Evolutionary conservation across 2,329 filamentous ascomycete species (phyloP), one percentile per base, ranked within the genome.

Genomic region (Phyllosticta citriasiana): DNA sequence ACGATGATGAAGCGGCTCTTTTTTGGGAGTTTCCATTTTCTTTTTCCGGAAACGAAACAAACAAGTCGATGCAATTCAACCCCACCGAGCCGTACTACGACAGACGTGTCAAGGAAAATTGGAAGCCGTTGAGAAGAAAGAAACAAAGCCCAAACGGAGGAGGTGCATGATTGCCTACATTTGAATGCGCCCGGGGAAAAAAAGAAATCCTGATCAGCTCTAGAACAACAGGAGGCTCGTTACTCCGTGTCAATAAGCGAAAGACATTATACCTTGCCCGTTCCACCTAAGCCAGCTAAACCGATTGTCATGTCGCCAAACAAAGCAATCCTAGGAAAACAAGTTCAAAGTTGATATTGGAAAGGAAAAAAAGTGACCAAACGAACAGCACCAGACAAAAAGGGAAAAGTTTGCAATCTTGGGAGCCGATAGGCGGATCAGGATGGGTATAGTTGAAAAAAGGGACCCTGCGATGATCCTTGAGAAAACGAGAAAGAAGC

Each of bases 401-500:
- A 47, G 35, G 51, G 26, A 55, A 60, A 51, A 35, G 51, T 33
- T 40, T 55, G 58, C 58, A 55, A 51, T 60, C 58, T 55, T 25
- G 33, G n/a, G 55, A 60, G 53, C 53, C 55, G 51, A 55, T 53
- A 60, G 33, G 33, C 51, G 51, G 53, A 61, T 61, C 59, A 57
- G 52, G 58, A 53, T 61, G 59, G 59, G 59, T 61, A 61, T 61
- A 61, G 33, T 53, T 53, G 6, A 35, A 61, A 60, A 53, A 30
- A 53, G 47, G 40, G 59, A 30, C 59, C 51, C 53, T 61, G 16
- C 16, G 22, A 47, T 47, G 55, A 47, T 40, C 59, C 51, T 27
- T 52, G 54, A 54, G 27, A 57, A 61, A 40, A 40, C 33, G 33
- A 40, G 14, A 40, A 40, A 40, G 33, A 40, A 40, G 33, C 33